Percentiles rank a stretch among this genome's conserved stretches.
Conservation (phyloP, 192 early-diverging fungal genomes). For the Umbelopsis vinacea region DNA sequence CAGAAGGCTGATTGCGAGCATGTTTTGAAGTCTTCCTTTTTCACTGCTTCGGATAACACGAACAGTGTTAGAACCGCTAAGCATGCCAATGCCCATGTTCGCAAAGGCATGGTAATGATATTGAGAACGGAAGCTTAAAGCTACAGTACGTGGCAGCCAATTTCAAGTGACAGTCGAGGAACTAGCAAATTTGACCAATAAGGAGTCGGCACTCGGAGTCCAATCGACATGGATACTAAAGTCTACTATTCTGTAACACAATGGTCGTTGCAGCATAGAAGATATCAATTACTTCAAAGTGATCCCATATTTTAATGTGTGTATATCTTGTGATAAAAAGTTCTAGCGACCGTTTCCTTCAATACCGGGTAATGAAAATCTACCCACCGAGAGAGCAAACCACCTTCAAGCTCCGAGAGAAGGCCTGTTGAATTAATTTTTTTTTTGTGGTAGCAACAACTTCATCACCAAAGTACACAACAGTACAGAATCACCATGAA, state of each 20-base stretch:
- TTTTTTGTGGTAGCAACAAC: neutral
- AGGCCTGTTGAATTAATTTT: too few relatives aligned
- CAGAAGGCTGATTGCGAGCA: slow-evolving; percentile 91
- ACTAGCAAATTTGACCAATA: neutral
- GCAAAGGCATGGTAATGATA: slow-evolving; percentile 13
- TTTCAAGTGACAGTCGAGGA: neutral
- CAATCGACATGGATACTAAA: too few relatives aligned
- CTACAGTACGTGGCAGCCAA: slow-evolving; percentile 3
- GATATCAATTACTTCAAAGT: too few relatives aligned
- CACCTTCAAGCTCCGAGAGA: slow-evolving; percentile 11
- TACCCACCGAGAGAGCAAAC: neutral
- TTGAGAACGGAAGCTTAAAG: neutral
- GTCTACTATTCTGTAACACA: too few relatives aligned
- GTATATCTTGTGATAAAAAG: too few relatives aligned
- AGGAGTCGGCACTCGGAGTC: too few relatives aligned
- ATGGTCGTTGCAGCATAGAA: too few relatives aligned
- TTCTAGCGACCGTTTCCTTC: too few relatives aligned
- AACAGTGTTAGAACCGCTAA: slow-evolving; percentile 14
- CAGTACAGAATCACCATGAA: neutral
- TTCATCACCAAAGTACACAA: neutral
- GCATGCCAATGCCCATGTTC: slow-evolving; percentile 18
- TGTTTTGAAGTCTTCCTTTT: slow-evolving; percentile 88
- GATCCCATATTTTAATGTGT: too few relatives aligned
- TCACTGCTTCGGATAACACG: slow-evolving; percentile 54
- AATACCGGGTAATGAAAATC: too few relatives aligned